These are phyloP conservation scores for Urochloa ruziziensis DNA, from an alignment of 176 grass and related monocot species.

Conservation along the genomic window DNA sequence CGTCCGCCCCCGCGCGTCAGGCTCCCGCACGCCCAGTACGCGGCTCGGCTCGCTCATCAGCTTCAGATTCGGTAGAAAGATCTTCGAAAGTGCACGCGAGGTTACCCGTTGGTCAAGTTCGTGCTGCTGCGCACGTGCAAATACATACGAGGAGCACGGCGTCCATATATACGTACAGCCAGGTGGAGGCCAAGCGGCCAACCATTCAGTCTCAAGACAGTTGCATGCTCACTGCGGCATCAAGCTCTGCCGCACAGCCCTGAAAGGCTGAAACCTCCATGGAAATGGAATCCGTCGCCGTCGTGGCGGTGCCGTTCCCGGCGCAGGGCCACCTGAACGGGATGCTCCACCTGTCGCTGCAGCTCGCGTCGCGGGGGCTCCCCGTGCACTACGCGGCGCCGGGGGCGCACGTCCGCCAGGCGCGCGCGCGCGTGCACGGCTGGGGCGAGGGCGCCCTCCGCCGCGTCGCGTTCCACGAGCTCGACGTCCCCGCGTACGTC, in stretches of 20 bases:
- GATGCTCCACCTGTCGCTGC: constrained; percentile 51
- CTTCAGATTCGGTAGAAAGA: too few relatives aligned
- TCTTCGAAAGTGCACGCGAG: not conserved
- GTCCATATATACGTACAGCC: not conserved
- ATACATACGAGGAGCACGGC: too few relatives aligned
- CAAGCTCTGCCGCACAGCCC: not conserved
- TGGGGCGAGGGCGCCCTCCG: not conserved
- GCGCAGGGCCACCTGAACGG: constrained; percentile 66
- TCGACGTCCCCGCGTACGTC: not conserved
- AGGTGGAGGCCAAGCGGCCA: not conserved
- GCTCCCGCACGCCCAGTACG: too few relatives aligned
- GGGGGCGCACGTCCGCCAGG: constrained; percentile 32
- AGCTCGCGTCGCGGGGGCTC: constrained; percentile 40
- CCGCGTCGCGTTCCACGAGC: not conserved
- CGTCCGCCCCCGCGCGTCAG: too few relatives aligned
- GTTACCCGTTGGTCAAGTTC: constrained; percentile 4
- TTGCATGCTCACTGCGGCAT: not conserved
- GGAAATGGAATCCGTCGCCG: constrained; percentile 23
- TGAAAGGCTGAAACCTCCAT: not conserved
- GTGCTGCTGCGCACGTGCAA: not conserved
- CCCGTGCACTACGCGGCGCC: constrained; percentile 46
- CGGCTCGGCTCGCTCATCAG: too few relatives aligned
- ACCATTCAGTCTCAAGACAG: not conserved
- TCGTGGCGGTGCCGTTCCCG: constrained; percentile 51
- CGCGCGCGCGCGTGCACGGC: constrained; percentile 2